Percentiles rank a stretch among this genome's conserved stretches.
These are phyloP conservation scores for Chrysoporthe cubensis DNA, from an alignment of 2,329 filamentous ascomycete species.

Conservation along the genomic window DNA sequence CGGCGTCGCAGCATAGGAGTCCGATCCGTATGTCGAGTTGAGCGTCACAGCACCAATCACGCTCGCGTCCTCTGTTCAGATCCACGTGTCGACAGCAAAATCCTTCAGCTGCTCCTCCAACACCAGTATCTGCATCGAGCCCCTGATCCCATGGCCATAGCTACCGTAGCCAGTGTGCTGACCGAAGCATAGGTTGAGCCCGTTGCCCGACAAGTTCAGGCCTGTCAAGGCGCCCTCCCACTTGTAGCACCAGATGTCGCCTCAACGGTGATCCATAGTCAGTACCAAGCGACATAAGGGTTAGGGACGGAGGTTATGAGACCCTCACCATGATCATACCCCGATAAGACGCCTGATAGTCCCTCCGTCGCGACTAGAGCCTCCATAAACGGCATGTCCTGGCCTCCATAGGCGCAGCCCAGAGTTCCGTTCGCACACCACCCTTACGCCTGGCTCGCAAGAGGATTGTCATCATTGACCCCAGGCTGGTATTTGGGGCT, in stretches of 20 bases:
- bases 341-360: conserved; percentile 57
- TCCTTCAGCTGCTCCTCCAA: conserved; percentile 31
- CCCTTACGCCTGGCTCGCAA: conserved; percentile 39
- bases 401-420: conserved; percentile 41
- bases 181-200: conserved; percentile 50
- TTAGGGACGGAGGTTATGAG: not conserved
- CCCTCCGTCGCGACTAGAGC: conserved; percentile 54
- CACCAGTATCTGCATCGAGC: conserved; percentile 52
- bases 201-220: conserved; percentile 42
- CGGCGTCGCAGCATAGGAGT: conserved; percentile 46
- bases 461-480: conserved; percentile 39
- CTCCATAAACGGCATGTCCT: conserved; percentile 61
- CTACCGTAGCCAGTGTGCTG: conserved; percentile 73
- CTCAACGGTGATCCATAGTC: conserved; percentile 29
- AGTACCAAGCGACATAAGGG: not conserved
- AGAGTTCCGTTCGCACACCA: conserved; percentile 37
- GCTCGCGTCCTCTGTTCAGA: conserved; percentile 52
- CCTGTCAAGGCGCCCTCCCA: conserved; percentile 36
- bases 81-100: conserved; percentile 51
- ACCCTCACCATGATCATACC: conserved; percentile 57
- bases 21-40: conserved; percentile 56
- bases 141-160: conserved; percentile 67
- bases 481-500: conserved; percentile 38
- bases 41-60: conserved; percentile 50
- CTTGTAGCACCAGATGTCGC: conserved; percentile 53